Base-by-base conservation (phyloP, 306 rosid species). In the Sophora flavescens region DNA sequence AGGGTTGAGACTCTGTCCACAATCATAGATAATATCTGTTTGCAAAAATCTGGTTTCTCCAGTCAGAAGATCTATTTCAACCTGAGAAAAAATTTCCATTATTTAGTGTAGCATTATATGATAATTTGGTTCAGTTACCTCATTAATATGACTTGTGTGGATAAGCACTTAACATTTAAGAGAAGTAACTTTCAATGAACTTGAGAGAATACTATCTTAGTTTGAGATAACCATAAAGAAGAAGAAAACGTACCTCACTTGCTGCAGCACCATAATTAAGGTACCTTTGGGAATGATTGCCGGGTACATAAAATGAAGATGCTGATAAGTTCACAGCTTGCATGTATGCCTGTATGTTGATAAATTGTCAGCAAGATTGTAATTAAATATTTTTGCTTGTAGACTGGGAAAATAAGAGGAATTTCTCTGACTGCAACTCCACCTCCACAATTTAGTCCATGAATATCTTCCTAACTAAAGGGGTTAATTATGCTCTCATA, bases 1-100 rank as follows among this genome's bases (percentile, higher is more conserved):
- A 28, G 97, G 97, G 85, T 93, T 93, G 82, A 93, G 97, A 84
- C 97, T 91, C 83, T 87, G 90, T 69, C 97, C 97, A 83, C 97
- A 93, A 69, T 93, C 97, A 62, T 91, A 93, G 76, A 91, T 82
- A 53, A 93, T 88, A 81, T 93, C 96, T 8, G 90, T 71, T 75
- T 76, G 92, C 78, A 91, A 76, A 74, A 86, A 62, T 65, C 86
- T 86, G 54, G 97, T 91, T 81, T 85, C 93, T 36, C 98, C 98
- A 3, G 92, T 91, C 66, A 91, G 84, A 84, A 36, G 22, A 22
- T 22, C 22, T 22, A 22, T 22, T 22, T 22, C 22, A 22, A 22
- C 22, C 22, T 22, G 22, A 22, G 22, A 22, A 22, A 22, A 71
- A 57, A 3, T 15, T 32, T 53, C 63, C 68, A 50, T 14, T 32